A percentile compares a stretch with the other conserved stretches of the same genome.
Evolutionary conservation across 176 grass and related monocot genomes (phyloP).

Genomic region (Cenchrus fungigraminus): DNA sequence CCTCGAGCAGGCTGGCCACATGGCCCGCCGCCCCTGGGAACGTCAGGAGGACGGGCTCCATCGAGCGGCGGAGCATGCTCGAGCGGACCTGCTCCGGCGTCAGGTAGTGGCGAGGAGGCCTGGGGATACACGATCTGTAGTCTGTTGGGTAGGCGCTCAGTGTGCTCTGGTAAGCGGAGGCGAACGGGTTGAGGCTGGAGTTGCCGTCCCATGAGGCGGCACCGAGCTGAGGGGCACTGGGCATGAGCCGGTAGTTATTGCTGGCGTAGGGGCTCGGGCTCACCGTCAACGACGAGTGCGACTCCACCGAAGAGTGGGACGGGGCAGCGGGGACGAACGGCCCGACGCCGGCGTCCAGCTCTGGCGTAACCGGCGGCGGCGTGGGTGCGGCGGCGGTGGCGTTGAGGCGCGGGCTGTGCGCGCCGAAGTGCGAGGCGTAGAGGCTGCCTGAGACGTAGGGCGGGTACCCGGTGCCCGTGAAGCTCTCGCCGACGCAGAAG

Average conservation of each 20-base stretch:
- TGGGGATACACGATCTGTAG: background rate
- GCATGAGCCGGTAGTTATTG: background rate
- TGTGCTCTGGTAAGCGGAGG: background rate
- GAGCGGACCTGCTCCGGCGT: background rate
- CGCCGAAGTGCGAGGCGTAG: background rate
- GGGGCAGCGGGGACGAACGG: background rate
- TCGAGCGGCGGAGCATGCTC: background rate
- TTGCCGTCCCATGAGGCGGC: background rate
- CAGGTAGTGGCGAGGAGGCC: background rate
- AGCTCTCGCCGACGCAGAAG: conserved; percentile 2
- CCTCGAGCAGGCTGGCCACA: conserved; percentile 11
- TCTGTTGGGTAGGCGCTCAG: background rate
- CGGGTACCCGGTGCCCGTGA: background rate
- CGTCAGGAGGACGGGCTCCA: background rate
- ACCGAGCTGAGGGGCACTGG: background rate
- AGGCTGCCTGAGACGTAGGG: background rate
- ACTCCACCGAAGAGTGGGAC: background rate
- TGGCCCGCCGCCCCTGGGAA: background rate
- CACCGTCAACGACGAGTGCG: background rate
- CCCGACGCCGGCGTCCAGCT: background rate
- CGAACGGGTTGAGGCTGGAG: background rate
- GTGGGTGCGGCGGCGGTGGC: background rate
- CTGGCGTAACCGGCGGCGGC: background rate
- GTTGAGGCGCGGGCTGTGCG: background rate
- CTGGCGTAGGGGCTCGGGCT: background rate